Conservation (phyloP, 192 early-diverging fungal genomes). For the Coemansia sp. region DNA sequence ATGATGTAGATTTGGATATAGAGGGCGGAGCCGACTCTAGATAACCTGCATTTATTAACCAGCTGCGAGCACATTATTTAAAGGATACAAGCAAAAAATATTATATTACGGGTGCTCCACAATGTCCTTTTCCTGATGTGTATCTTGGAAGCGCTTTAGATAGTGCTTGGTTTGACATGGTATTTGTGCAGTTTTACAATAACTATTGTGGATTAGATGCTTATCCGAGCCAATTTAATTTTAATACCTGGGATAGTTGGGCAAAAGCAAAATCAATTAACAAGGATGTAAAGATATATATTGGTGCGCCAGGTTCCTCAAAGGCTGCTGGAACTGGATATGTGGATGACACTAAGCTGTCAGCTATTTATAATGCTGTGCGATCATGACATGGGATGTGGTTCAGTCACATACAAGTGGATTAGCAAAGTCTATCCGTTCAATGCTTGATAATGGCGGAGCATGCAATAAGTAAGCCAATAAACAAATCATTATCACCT, state of each 20-base stretch:
- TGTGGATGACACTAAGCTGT: slow-evolving; percentile 36
- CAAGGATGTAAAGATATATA: slow-evolving; percentile 59
- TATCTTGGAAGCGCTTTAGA: slow-evolving; percentile 59
- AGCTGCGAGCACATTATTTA: slow-evolving; percentile 51
- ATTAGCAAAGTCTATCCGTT: background rate
- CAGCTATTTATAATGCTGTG: slow-evolving; percentile 39
- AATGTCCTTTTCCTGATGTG: slow-evolving; percentile 64
- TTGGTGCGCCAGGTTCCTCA: slow-evolving; percentile 61
- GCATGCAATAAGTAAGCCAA: background rate
- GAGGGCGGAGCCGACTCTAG: slow-evolving; percentile 55
- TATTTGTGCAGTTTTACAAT: slow-evolving; percentile 70
- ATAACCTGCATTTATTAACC: slow-evolving; percentile 54
- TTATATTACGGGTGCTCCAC: slow-evolving; percentile 59
- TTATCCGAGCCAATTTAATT: slow-evolving; percentile 58
- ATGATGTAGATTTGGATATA: slow-evolving; percentile 65
- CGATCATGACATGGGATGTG: slow-evolving; percentile 63
- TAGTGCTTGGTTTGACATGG: slow-evolving; percentile 63
- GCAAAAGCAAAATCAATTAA: slow-evolving; percentile 58
- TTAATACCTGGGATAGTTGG: slow-evolving; percentile 62
- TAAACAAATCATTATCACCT: background rate
- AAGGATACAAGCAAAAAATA: slow-evolving; percentile 10
- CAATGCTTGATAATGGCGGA: background rate
- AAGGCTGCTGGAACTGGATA: slow-evolving; percentile 58
- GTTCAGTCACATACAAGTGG: background rate
- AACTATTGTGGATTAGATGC: slow-evolving; percentile 58